A percentile compares a stretch with the other conserved stretches of the same genome.
Evolutionary conservation across 192 early-diverging fungal species (phyloP).

Genomic region (Linderina pennispora): DNA sequence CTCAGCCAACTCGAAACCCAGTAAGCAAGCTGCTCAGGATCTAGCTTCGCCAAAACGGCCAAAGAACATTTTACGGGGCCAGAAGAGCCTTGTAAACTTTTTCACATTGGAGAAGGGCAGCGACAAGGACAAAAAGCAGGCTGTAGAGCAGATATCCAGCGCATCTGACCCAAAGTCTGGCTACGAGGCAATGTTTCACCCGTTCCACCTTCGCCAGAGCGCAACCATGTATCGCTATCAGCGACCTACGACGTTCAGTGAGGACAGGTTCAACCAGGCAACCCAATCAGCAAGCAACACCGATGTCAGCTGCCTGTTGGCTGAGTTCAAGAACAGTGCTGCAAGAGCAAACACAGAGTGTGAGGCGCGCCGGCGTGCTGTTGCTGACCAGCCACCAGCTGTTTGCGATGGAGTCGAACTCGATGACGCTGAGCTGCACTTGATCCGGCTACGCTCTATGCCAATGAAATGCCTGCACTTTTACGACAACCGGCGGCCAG

Average conservation of each 20-base stretch:
- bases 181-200: conserved; percentile 31
- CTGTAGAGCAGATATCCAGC: too few relatives aligned
- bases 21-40: too few relatives aligned
- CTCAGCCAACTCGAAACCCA: too few relatives aligned
- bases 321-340: neutral
- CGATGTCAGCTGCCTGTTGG: conserved; percentile 1
- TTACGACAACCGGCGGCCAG: conserved; percentile 18
- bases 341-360: too few relatives aligned
- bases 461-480: conserved; percentile 34
- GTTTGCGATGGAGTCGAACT: conserved; percentile 7
- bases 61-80: conserved; percentile 11
- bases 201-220: conserved; percentile 29
- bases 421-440: conserved; percentile 20
- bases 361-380: too few relatives aligned
- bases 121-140: conserved; percentile 1
- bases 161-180: conserved; percentile 11
- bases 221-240: conserved; percentile 21
- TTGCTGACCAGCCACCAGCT: neutral
- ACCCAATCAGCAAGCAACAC: conserved; percentile 6
- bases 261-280: conserved; percentile 25
- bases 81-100: conserved; percentile 38
- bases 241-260: conserved; percentile 15
- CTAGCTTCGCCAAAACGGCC: conserved; percentile 3
- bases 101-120: conserved; percentile 13
- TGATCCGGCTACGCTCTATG: conserved; percentile 10